Base-by-base conservation (phyloP, 345 rosid genomes). In the Firmiana major region DNA sequence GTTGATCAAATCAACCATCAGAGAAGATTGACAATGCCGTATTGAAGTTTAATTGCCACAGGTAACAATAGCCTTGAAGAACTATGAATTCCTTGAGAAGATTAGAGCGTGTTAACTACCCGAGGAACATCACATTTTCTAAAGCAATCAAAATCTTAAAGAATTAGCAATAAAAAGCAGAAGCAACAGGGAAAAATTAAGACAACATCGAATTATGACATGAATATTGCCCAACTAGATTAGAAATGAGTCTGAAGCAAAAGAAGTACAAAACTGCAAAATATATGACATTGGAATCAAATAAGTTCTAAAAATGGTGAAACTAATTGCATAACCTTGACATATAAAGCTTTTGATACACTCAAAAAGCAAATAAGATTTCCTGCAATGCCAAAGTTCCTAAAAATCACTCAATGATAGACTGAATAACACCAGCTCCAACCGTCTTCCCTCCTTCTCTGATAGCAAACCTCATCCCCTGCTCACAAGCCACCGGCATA, bases 361-460 rank as follows among this genome's bases (percentile, higher is more conserved):
- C 79, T 26, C 75, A 71, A 77, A 80, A 78, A 36, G 72, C 70
- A 64, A 66, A 68, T 71, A 24, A 51, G 75, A 49, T 22, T 63
- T 62, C 36, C 62, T 9, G 59, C 58, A 45, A 6, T 22, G 43
- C 11, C 63, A 63, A 28, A 40, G 26, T 26, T 53, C 72, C 45
- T n/a, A 0, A 36, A 53, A 42, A 42, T 81, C 85, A 88, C 81
- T 89, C 89, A 64, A 95, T 73, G 79, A 96, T 93, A 49, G 96
- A 73, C 88, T 88, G 91, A 85, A 97, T 94, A 70, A 94, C 99
- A 71, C 96, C 96, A 15, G 98, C 99, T 43, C 97, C 99, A 62
- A 94, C 94, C 46, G 97, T 94, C 90, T 88, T 92, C 28, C 98
- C 99, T 75, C 95, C 99, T 85, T 96, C 97, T 84, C 97, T 84